Conservation (phyloP, 2,329 filamentous ascomycete genomes). For the Colletotrichum salicis region DNA sequence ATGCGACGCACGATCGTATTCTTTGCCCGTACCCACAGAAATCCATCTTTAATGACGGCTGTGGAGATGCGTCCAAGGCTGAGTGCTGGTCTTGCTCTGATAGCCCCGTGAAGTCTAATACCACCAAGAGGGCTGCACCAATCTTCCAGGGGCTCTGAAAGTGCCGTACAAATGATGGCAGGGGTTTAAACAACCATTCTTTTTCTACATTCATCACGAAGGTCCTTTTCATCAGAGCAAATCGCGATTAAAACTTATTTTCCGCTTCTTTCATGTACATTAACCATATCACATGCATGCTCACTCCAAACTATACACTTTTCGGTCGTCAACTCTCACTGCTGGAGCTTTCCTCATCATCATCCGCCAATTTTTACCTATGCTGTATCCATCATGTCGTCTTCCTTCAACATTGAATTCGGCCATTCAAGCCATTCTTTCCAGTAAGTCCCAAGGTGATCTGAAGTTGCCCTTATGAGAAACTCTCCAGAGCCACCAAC, state of each 20-base stretch:
- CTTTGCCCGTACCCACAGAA: constrained; percentile 50
- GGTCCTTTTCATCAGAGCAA: no score
- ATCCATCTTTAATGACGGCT: constrained; percentile 39
- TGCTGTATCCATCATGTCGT: no score
- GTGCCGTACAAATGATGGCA: no score
- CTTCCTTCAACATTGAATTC: constrained; percentile 6
- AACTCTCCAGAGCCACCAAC: constrained; percentile 41
- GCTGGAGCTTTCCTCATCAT: no score
- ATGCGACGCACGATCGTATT: constrained; percentile 42
- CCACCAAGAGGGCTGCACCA: background rate
- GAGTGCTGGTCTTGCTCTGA: constrained; percentile 14
- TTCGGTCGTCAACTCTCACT: no score
- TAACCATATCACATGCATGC: no score
- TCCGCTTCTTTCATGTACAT: no score
- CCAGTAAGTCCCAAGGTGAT: constrained; percentile 39
- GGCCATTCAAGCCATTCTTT: constrained; percentile 41
- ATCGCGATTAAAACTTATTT: no score
- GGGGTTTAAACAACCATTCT: no score
- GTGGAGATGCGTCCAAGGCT: background rate
- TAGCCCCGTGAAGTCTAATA: background rate
- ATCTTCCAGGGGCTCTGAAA: background rate
- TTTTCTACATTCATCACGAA: no score
- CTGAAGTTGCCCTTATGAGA: constrained; percentile 37
- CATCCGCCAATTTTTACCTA: no score
- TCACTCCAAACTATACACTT: no score